A percentile compares a stretch with the other conserved stretches of the same genome.
Evolutionary conservation across 139 green algal species (phyloP).

Genomic region (Chlorella sp.): DNA sequence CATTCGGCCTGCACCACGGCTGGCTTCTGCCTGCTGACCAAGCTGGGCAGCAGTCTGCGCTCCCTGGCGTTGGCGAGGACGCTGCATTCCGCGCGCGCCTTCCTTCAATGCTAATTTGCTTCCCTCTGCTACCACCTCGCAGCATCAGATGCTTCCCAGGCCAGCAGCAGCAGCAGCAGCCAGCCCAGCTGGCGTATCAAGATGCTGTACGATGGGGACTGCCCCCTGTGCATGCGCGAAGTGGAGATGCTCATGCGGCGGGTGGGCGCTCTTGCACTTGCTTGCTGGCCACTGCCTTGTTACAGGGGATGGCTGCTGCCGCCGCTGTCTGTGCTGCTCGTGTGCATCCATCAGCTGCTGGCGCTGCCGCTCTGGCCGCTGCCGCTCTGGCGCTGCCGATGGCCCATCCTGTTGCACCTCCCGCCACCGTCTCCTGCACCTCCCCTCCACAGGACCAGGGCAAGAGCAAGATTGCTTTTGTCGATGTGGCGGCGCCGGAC

Average conservation of each 20-base stretch:
- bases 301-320: no score
- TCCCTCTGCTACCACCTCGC: neutral
- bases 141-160: neutral
- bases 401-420: no score
- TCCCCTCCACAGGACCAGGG: conserved; percentile 50
- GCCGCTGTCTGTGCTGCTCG: no score
- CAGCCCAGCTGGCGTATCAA: conserved; percentile 73
- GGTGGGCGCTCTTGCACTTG: no score
- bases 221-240: conserved; percentile 94
- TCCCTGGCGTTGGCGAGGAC: neutral
- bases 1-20: neutral
- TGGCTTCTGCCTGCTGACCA: neutral
- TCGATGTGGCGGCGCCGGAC: conserved; percentile 83
- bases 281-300: no score
- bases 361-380: no score
- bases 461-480: conserved; percentile 86
- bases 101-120: no score
- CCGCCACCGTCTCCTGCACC: no score
- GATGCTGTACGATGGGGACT: conserved; percentile 85
- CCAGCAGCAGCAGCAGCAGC: conserved; percentile 26
- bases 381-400: no score
- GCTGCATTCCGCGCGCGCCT: no score
- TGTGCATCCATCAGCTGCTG: no score
- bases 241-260: conserved; percentile 89
- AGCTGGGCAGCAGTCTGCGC: neutral